Evolutionary conservation across 176 grass and related monocot genomes (phyloP), one percentile per base, ranked within the genome.

Genomic region (Cocos nucifera): DNA sequence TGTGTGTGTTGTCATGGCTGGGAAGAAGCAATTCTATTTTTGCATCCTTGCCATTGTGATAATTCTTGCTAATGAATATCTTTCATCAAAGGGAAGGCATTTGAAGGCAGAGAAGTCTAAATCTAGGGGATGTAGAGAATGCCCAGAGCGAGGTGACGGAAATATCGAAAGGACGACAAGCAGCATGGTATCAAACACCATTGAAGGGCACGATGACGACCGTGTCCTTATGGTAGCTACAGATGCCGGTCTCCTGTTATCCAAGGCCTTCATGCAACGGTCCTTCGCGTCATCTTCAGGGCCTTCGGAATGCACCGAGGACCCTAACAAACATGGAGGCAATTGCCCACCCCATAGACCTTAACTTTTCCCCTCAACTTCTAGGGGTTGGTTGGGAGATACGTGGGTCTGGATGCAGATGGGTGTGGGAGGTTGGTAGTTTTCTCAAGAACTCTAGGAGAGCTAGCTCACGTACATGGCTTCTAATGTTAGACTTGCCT

Each of bases 231-330:
- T 60, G 63, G n/a, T 68, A 9, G 62, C 58, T 22, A 72, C 52
- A 5, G 85, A 83, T 17, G 71, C 59, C 89, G 87, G 51, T 21
- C 21, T 21, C 87, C 93, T 0, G 87, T 87, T 0, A 73, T 86
- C 23, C 2, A 23, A 23, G 23, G 23, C 23, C 23, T 23, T 23
- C 23, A 2, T 23, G 23, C 23, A 23, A 2, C 23, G 23, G 23
- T 23, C 23, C 23, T 1, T 23, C 23, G 23, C 23, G 23, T 23
- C 23, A 23, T 23, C 23, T 23, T 23, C 23, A 6, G 87, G 93
- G 6, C 35, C 0, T 44, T 44, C 2, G 1, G 3, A 3, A 23
- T 23, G 23, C 23, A 23, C 23, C 23, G 23, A 23, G 23, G 23
- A 23, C 23, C 23, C 23, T 23, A 23, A 23, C 23, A 23, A 23